A percentile compares a stretch with the other conserved stretches of the same genome.
These are phyloP conservation scores for Fusarium sp. DNA, from an alignment of 2,329 filamentous ascomycete species.

Conservation along the genomic window DNA sequence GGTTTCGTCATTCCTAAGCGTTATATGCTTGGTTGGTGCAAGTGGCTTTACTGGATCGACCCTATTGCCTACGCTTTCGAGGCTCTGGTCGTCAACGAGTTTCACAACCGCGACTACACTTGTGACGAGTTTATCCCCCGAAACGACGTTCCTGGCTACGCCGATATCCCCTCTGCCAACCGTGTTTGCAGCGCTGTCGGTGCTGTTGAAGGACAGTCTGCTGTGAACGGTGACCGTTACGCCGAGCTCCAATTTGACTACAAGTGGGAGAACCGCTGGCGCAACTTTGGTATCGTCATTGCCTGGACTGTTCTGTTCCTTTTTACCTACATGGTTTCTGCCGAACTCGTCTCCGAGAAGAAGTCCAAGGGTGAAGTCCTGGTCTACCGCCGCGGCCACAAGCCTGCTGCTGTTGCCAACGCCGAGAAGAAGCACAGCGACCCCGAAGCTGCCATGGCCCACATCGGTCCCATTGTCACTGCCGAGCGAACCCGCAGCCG, in stretches of 20 bases:
- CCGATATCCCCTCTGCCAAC: slow-evolving; percentile 35
- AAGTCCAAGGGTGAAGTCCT: slow-evolving; percentile 83
- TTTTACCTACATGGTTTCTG: slow-evolving; percentile 69
- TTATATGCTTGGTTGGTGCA: slow-evolving; percentile 83
- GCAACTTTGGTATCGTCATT: slow-evolving; percentile 76
- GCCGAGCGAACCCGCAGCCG: slow-evolving; percentile 52
- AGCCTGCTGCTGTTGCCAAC: slow-evolving; percentile 65
- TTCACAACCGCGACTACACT: slow-evolving; percentile 70
- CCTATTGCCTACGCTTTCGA: slow-evolving; percentile 86
- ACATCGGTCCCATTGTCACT: slow-evolving; percentile 61
- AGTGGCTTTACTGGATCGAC: slow-evolving; percentile 86
- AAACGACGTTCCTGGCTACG: slow-evolving; percentile 41
- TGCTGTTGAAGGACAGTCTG: slow-evolving; percentile 53
- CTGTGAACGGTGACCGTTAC: slow-evolving; percentile 60
- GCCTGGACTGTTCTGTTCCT: slow-evolving; percentile 73
- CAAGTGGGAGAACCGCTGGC: slow-evolving; percentile 69
- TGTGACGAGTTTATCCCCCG: slow-evolving; percentile 60
- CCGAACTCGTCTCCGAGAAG: slow-evolving; percentile 72
- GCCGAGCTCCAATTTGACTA: slow-evolving; percentile 62
- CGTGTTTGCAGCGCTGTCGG: slow-evolving; percentile 61
- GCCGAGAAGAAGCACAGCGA: slow-evolving; percentile 73
- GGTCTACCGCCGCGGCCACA: slow-evolving; percentile 77
- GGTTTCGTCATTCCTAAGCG: slow-evolving; percentile 73
- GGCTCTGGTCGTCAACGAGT: slow-evolving; percentile 85
- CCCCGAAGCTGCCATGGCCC: slow-evolving; percentile 60